These are phyloP conservation scores for Vicia sativa DNA, from an alignment of 306 rosid species.

Conservation along the genomic window DNA sequence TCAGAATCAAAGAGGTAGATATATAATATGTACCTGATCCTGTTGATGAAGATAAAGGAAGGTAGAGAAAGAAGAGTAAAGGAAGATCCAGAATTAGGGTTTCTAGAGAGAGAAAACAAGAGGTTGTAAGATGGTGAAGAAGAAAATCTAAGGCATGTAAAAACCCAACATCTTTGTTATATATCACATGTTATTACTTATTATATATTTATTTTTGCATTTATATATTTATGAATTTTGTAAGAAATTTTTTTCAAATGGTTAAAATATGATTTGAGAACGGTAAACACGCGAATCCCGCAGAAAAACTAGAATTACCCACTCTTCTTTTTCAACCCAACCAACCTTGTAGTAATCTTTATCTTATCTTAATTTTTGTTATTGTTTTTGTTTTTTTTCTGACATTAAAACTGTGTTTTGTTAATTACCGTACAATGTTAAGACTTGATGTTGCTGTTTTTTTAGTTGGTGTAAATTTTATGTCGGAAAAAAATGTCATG, in stretches of 20 bases:
- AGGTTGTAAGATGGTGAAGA: conserved; percentile 35
- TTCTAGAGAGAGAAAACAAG: conserved; percentile 48
- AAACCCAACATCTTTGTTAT: conserved; percentile 41
- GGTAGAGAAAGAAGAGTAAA: conserved; percentile 35
- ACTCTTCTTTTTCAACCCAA: conserved; percentile 26
- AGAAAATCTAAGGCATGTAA: conserved; percentile 50
- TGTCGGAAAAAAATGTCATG: no score
- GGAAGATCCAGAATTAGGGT: conserved; percentile 70
- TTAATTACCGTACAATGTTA: conserved; percentile 25
- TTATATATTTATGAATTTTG: neutral
- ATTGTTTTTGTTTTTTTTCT: neutral
- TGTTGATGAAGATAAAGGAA: conserved; percentile 4
- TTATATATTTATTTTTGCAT: neutral
- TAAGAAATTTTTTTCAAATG: conserved; percentile 42
- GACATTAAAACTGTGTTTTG: conserved; percentile 26
- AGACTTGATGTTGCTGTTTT: neutral
- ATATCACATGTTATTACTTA: conserved; percentile 10
- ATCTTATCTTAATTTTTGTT: no score
- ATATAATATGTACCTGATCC: conserved; percentile 62
- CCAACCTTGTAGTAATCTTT: conserved; percentile 21
- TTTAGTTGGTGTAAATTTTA: no score
- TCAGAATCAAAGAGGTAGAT: conserved; percentile 31
- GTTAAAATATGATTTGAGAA: conserved; percentile 43
- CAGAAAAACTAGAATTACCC: conserved; percentile 35
- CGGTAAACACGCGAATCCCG: conserved; percentile 48